Percentiles rank a stretch among this genome's conserved stretches.
Evolutionary conservation across 306 rosid genomes (phyloP).

Genomic region (Sophora flavescens): DNA sequence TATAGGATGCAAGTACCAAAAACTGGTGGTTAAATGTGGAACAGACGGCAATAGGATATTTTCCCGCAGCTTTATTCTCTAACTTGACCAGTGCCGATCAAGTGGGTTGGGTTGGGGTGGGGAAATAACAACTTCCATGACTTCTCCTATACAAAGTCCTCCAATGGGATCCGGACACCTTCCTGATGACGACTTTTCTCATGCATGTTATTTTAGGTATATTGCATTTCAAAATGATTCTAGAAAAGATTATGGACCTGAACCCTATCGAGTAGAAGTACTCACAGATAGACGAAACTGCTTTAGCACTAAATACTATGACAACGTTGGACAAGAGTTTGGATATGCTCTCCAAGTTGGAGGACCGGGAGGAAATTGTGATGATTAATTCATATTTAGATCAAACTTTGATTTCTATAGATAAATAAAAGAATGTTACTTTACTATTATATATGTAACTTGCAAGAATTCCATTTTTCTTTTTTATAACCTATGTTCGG

Average conservation of each 20-base stretch:
- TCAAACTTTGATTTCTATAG: no score
- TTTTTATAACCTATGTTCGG: background rate
- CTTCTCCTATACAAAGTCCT: background rate
- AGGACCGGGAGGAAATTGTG: conserved; percentile 11
- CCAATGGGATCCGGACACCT: conserved; percentile 27
- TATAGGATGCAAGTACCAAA: background rate
- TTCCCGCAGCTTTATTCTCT: conserved; percentile 25
- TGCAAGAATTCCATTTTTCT: no score
- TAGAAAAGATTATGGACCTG: background rate
- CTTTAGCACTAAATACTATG: background rate
- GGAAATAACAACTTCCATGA: background rate
- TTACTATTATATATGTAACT: no score
- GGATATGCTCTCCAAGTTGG: conserved; percentile 12
- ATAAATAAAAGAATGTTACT: no score
- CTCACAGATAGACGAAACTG: background rate
- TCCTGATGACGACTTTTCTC: background rate
- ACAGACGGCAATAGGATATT: background rate
- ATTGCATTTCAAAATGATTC: background rate
- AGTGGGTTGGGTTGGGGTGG: conserved; percentile 36
- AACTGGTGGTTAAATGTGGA: conserved; percentile 1
- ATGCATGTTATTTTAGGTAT: background rate
- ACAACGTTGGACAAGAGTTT: no score
- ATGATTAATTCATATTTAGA: background rate
- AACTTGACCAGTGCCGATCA: background rate
- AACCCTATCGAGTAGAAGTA: rapidly evolving